A percentile compares a stretch with the other conserved stretches of the same genome.
These are phyloP conservation scores for Lentinula edodes DNA, from an alignment of 768 basidiomycete genomes.

Conservation along the genomic window DNA sequence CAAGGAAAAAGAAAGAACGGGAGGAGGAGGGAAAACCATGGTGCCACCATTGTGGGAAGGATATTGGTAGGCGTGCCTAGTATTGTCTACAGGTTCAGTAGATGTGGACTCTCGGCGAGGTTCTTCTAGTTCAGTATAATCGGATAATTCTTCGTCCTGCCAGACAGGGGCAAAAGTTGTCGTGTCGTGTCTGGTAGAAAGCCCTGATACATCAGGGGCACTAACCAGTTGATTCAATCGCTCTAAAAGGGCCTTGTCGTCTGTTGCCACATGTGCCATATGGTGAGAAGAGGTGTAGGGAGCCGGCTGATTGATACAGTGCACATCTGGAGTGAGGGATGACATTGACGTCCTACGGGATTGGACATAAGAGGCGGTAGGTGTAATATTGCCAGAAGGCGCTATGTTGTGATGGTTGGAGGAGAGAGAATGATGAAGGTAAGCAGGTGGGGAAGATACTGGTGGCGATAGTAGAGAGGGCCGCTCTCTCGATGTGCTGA, in stretches of 20 bases:
- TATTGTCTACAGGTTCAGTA: neutral
- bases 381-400: conserved; percentile 1
- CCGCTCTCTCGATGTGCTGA: neutral
- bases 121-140: conserved; percentile 17
- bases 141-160: conserved; percentile 44
- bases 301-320: neutral
- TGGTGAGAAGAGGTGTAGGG: conserved; percentile 16
- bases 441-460: conserved; percentile 11
- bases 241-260: conserved; percentile 57
- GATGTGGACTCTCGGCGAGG: neutral
- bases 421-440: neutral
- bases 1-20: conserved; percentile 9
- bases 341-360: conserved; percentile 12
- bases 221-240: conserved; percentile 47
- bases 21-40: conserved; percentile 1
- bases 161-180: conserved; percentile 38
- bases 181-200: conserved; percentile 13
- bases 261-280: conserved; percentile 58
- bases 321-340: neutral
- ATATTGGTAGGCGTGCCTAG: conserved; percentile 9
- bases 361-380: conserved; percentile 15
- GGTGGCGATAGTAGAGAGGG: conserved; percentile 9
- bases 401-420: neutral
- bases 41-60: neutral
- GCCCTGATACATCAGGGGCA: conserved; percentile 31